These are phyloP conservation scores for Colletotrichum caudatum DNA, from an alignment of 2,329 filamentous ascomycete species.

Conservation along the genomic window DNA sequence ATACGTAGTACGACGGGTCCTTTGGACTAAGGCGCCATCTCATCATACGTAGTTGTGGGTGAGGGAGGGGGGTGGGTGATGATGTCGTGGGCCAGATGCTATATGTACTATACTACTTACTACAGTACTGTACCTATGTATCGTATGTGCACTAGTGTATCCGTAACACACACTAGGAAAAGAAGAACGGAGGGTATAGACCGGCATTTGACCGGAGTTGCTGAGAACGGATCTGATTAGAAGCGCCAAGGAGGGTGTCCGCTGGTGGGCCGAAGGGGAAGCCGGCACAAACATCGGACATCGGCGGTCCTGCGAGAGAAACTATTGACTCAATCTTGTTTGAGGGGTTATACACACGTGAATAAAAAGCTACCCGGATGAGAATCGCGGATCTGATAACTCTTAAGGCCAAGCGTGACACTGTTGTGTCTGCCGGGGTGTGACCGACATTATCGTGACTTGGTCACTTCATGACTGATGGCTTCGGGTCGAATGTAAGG, in stretches of 20 bases:
- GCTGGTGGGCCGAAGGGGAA: constrained; percentile 35
- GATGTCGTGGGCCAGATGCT: constrained; percentile 30
- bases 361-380: constrained; percentile 6
- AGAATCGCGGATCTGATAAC: constrained; percentile 39
- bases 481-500: constrained; percentile 11
- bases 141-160: too few relatives aligned
- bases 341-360: neutral
- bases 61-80: constrained; percentile 20
- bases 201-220: constrained; percentile 31
- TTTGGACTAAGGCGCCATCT: constrained; percentile 33
- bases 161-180: neutral
- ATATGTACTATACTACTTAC: neutral
- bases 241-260: constrained; percentile 29
- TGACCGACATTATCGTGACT: constrained; percentile 2
- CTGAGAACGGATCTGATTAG: constrained; percentile 36
- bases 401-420: constrained; percentile 13
- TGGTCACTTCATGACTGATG: neutral
- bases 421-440: constrained; percentile 6
- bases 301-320: constrained; percentile 7
- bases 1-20: constrained; percentile 18
- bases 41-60: constrained; percentile 30
- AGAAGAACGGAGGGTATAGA: constrained; percentile 4
- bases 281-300: constrained; percentile 10
- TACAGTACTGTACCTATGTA: too few relatives aligned
- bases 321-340: constrained; percentile 1